A percentile compares a stretch with the other conserved stretches of the same genome.
These are phyloP conservation scores for Pelargonium citronellum DNA, from an alignment of 441 rosid species.

Conservation along the genomic window DNA sequence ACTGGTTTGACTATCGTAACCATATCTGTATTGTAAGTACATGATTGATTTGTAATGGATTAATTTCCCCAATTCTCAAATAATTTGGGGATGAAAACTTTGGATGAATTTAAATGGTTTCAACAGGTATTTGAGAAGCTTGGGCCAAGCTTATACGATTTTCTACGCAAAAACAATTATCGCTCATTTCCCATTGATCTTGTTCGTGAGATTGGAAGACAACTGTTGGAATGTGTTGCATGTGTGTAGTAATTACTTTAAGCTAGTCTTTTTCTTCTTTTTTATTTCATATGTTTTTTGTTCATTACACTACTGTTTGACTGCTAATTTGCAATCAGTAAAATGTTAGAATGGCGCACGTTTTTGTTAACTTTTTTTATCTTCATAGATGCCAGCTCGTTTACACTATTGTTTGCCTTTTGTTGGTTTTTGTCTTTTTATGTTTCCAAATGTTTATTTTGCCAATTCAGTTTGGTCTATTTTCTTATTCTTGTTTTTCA, in stretches of 20 bases:
- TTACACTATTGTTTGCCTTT: slow-evolving; percentile 15
- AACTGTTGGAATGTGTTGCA: slow-evolving; percentile 97
- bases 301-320: slow-evolving; percentile 9
- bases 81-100: slow-evolving; percentile 54
- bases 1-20: slow-evolving; percentile 98
- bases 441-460: not conserved
- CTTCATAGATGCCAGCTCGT: slow-evolving; percentile 12
- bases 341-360: no score
- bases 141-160: slow-evolving; percentile 97
- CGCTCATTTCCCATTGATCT: slow-evolving; percentile 94
- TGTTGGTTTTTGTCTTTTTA: slow-evolving; percentile 7
- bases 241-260: slow-evolving; percentile 55
- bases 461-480: not conserved
- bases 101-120: slow-evolving; percentile 73
- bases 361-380: not conserved
- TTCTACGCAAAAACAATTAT: slow-evolving; percentile 91
- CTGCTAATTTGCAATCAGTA: not conserved
- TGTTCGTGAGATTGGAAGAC: slow-evolving; percentile 97
- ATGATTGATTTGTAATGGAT: slow-evolving; percentile 47
- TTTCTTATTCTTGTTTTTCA: slow-evolving; percentile 14
- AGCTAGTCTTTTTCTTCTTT: slow-evolving; percentile 50
- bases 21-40: slow-evolving; percentile 96
- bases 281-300: not conserved
- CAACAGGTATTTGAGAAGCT: slow-evolving; percentile 98
- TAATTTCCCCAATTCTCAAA: slow-evolving; percentile 34